phyloP scores from a whole-genome alignment of 345 rosid genomes.

The Melaleuca alternifolia region DNA sequence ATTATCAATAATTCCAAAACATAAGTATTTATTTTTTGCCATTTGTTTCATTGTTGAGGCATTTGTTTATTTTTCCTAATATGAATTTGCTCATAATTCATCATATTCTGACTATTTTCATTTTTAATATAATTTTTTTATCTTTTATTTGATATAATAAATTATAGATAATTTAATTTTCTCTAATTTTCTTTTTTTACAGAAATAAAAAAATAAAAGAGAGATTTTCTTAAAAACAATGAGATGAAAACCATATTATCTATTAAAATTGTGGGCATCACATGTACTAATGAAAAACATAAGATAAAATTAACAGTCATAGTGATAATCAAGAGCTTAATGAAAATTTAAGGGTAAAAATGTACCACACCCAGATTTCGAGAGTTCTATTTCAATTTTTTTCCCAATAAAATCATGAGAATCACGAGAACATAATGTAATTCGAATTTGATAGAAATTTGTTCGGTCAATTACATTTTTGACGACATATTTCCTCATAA shows the following conservation, averaged over 20 bases:
- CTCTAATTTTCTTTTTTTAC: not conserved
- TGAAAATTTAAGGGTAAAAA: not conserved
- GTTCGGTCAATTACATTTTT: not conserved
- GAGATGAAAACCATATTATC: not conserved
- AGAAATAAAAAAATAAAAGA: not conserved
- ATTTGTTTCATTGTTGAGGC: not conserved
- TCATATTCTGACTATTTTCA: not conserved
- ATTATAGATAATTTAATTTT: not conserved
- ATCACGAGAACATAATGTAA: not conserved
- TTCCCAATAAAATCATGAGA: not conserved
- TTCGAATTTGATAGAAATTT: not conserved
- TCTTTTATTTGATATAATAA: not conserved
- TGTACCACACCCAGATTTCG: not conserved
- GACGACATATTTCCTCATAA: not conserved
- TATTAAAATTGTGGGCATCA: not conserved
- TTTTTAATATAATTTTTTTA: not conserved
- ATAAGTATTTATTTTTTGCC: not conserved
- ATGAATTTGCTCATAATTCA: not conserved
- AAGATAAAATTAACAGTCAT: not conserved
- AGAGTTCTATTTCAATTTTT: not conserved
- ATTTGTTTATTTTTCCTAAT: not conserved
- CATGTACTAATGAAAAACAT: not conserved
- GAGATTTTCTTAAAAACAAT: not conserved
- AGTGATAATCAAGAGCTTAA: not conserved
- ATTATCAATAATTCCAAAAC: not conserved